Percentiles rank a stretch among this genome's conserved stretches.
These are phyloP conservation scores for Nakazawaea pomicola DNA, from an alignment of 805 yeast species.

Conservation along the genomic window DNA sequence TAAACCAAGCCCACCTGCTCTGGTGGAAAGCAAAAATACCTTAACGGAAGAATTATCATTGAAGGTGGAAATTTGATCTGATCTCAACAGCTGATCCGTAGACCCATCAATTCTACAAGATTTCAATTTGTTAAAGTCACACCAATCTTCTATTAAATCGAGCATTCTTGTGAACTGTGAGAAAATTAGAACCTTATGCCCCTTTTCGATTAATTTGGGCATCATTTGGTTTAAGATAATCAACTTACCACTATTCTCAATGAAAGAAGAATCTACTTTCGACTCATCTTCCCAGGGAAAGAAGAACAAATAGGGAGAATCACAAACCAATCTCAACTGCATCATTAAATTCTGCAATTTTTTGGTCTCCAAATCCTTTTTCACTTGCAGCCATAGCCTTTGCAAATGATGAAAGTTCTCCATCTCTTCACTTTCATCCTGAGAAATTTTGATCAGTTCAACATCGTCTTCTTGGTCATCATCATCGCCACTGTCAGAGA, in stretches of 20 bases:
- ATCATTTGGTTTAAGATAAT: constrained; percentile 63
- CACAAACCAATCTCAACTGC: constrained; percentile 82
- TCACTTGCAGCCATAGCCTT: constrained; percentile 25
- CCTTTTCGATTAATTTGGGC: constrained; percentile 35
- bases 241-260: constrained; percentile 68
- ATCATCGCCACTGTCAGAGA: constrained; percentile 12
- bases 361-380: constrained; percentile 42
- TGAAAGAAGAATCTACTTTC: constrained; percentile 30
- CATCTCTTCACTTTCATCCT: neutral
- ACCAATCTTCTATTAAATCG: constrained; percentile 78
- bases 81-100: constrained; percentile 60
- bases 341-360: constrained; percentile 64
- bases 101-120: constrained; percentile 75
- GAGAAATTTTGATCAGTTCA: neutral
- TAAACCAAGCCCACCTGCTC: constrained; percentile 94
- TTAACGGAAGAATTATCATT: constrained; percentile 27
- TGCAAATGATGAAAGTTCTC: constrained; percentile 8
- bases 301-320: constrained; percentile 80
- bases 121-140: constrained; percentile 39
- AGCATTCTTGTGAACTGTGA: constrained; percentile 82
- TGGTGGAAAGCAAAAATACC: constrained; percentile 76
- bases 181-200: constrained; percentile 75
- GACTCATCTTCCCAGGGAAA: constrained; percentile 63
- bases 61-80: constrained; percentile 55
- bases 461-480: constrained; percentile 11